Base-by-base conservation (phyloP, 2,329 filamentous ascomycete species). In the Colletotrichum ledebouriae region DNA sequence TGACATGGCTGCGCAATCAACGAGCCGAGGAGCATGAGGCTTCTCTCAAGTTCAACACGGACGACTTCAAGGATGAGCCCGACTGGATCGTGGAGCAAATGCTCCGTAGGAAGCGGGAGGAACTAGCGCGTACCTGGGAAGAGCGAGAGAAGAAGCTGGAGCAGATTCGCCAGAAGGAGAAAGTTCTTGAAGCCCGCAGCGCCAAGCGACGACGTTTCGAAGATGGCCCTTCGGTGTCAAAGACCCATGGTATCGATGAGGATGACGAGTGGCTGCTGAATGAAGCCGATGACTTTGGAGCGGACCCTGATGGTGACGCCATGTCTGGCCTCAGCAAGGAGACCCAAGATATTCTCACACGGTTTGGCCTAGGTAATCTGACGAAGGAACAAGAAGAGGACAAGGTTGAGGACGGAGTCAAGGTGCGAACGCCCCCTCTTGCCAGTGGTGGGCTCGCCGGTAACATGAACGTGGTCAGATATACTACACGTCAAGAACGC, bases 401-500 rank as follows among this genome's bases (percentile, higher is more conserved):
- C 10, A 83, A 87, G 42, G 78, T 85, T 7, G 83, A 87, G 12
- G 88, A 93, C 62, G 89, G 91, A 71, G 83, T 92, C 58, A 97
- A 95, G 82, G 87, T 89, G 73, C 73, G 76, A 71, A 58, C 53
- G 60, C 41, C 53, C 47, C 41, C 34, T 41, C 20, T 9, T 50
- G 17, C 6, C 15, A 29, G 9, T 62, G 56, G 47, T 41, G 58
- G 37, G 22, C 47, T 59, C 47, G 50, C 62, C 75, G 75, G 76
- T 81, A 77, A 79, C 78, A 42, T 52, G 55, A 63, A 17, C 37
- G 4, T 17, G 9, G 41, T 57, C 77, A 89, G 84, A 92, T 98
- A 59, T 97, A 93, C 78, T 97, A 95, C 80, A 96, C 94, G 63
- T 98, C 94, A 7, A 88, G 94, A 75, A 98, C 94, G 1, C 94